Evolutionary conservation across 2,329 filamentous ascomycete species (phyloP), one percentile per base, ranked within the genome.

Genomic region (Trichoderma sp.): DNA sequence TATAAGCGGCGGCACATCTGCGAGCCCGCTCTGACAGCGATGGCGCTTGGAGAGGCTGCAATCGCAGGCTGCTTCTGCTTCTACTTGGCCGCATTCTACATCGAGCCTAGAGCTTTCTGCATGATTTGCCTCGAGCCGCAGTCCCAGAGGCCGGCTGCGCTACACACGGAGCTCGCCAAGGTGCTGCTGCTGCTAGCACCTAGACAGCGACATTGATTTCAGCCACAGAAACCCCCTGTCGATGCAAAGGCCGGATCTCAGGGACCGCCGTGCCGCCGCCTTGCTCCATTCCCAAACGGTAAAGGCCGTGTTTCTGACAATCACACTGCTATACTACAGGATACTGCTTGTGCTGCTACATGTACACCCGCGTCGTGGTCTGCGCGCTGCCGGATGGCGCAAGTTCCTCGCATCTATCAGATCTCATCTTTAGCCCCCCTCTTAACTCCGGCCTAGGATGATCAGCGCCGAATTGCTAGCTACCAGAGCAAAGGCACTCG

Each of bases 341-440:
- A 3, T 18, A n/a, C 16, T 28, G 21, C n/a, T 28, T 11, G 10
- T 49, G 21, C 21, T 32, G 16, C 24, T 43, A 32, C 46, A 37
- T 21, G 13, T 37, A 52, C 46, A 14, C 51, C 60, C 60, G 59
- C 18, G 46, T 39, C 18, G 32, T 32, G 37, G 56, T 49, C 34
- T 34, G 13, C 51, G 6, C 28, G 8, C 43, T 16, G 46, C 51
- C 51, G 52, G 63, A 32, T 49, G 7, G 49, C 32, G 49, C 66
- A 63, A n/a, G 59, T 58, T 52, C 66, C 66, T 39, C 39, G 28
- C 55, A 52, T 58, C 46, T 61, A n/a, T 68, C 69, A 68, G 24
- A 69, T 70, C 39, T 70, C 59, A 69, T 61, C 43, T 69, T 69
- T 54, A 34, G 46, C 26, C 21, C 58, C 30, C 43, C 43, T 55